Base-by-base conservation (phyloP, 176 grass and related monocot species). In the Carex pumila region DNA sequence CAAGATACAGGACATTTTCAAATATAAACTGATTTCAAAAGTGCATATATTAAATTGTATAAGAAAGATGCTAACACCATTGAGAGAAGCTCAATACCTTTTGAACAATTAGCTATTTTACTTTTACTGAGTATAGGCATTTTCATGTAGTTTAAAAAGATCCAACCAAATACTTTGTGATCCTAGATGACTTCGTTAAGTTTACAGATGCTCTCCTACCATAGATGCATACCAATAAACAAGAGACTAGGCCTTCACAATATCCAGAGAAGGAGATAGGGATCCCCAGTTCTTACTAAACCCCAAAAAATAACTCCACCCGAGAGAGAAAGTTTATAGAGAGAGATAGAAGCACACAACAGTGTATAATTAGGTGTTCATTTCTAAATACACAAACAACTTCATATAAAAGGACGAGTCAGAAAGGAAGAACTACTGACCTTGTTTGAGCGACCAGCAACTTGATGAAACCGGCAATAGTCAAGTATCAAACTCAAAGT, bases 401-500 rank as follows among this genome's bases (percentile, higher is more conserved):
- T 76, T 76, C 22, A 76, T 55, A 32, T 30, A 15, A 31, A 54
- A 76, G 12, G 72, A 54, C 37, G 41, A 36, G 55, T 63, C 78
- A 82, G 43, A 19, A 17, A 37, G 61, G 53, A 65, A 56, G 13
- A 55, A 52, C 5, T 34, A 31, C 73, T 85, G 59, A 96, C 97
- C 90, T 96, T 99, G 79, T 99, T 99, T 12, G 97, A 99, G 61
- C 97, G 97, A 15, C 97, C 97, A 81, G 87, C 81, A 11, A 99
- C 85, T 86, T 99, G 97, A 87, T 99, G 97, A 91, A 99, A 96
- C 52, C 97, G 91, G 34, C 97, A 99, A 50, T 99, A 99, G 59
- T 99, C 97, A 90, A 99, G 90, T 90, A 99, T 99, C 58, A 99
- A 92, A 87, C 97, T 96, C 60, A 99, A 87, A 84, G 89, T 96